A percentile compares a stretch with the other conserved stretches of the same genome.
Evolutionary conservation across 345 rosid genomes (phyloP).

Genomic region (Lepidium aucheri): DNA sequence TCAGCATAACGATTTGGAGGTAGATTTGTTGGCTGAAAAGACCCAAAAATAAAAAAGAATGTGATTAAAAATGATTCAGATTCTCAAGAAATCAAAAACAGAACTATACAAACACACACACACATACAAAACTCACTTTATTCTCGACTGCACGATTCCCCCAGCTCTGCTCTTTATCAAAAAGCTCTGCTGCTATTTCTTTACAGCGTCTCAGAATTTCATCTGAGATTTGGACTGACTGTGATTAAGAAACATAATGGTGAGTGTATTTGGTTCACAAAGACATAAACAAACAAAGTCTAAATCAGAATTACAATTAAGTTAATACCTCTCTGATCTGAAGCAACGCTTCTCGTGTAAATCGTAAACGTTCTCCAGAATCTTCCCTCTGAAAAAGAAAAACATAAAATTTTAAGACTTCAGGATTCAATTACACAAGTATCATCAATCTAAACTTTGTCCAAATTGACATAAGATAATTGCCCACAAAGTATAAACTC

Average conservation of each 20-base stretch:
- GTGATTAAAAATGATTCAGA: not conserved
- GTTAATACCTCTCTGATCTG: constrained; percentile 45
- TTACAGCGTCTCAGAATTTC: constrained; percentile 44
- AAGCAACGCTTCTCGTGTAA: constrained; percentile 50
- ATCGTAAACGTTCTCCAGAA: constrained; percentile 37
- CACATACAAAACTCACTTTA: constrained; percentile 39
- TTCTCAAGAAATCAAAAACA: not conserved
- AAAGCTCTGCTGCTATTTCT: constrained; percentile 56
- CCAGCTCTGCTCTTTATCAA: constrained; percentile 51
- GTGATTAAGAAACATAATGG: not conserved
- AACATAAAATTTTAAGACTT: not conserved
- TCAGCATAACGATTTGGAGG: constrained; percentile 53
- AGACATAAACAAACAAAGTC: not conserved
- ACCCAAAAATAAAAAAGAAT: not conserved
- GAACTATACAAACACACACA: not conserved
- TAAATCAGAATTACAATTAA: not conserved
- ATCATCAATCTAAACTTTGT: not conserved
- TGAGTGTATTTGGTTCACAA: not conserved
- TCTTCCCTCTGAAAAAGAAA: constrained; percentile 22
- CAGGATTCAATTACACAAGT: not conserved
- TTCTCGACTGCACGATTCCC: constrained; percentile 33
- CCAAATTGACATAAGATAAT: not conserved
- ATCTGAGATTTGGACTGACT: constrained; percentile 32
- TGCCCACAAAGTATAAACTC: not conserved
- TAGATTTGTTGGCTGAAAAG: constrained; percentile 38